A percentile compares a stretch with the other conserved stretches of the same genome.
Evolutionary conservation across 108 stramenopile genomes (phyloP).

Genomic region (Pelagomonas calceolata): DNA sequence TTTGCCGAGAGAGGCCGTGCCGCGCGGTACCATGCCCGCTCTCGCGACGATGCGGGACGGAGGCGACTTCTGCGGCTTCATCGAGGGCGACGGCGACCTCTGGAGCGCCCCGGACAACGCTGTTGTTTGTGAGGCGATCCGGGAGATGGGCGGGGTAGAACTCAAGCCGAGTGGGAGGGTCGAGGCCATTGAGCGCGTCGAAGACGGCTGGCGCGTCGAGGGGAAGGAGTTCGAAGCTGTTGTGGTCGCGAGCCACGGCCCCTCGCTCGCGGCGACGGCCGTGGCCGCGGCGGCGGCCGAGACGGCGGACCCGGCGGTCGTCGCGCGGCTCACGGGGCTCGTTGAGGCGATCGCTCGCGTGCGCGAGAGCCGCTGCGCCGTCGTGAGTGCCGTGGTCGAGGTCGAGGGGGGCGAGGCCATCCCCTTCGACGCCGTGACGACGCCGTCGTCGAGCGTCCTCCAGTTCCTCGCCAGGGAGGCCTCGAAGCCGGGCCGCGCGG

Average conservation of each 20-base stretch:
- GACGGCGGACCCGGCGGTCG: not conserved
- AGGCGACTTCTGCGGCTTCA: constrained; percentile 23
- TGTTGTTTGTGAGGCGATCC: constrained; percentile 18
- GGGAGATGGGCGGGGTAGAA: not conserved
- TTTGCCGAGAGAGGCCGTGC: constrained; percentile 11
- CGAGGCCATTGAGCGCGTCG: not conserved
- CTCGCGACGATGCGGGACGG: not conserved
- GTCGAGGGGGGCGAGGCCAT: no score
- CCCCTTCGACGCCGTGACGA: constrained; percentile 32
- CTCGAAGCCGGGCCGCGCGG: constrained; percentile 17
- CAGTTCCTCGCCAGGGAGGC: constrained; percentile 25
- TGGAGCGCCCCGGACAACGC: constrained; percentile 13
- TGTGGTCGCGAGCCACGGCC: not conserved
- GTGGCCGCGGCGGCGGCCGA: not conserved
- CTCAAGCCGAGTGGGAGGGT: no score
- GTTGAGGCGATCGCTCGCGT: not conserved
- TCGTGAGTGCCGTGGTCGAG: not conserved
- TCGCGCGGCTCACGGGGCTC: not conserved
- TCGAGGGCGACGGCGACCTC: constrained; percentile 2
- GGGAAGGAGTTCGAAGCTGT: not conserved
- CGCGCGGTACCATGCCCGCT: not conserved
- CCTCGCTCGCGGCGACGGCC: not conserved
- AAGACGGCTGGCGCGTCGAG: not conserved
- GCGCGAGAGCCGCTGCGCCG: not conserved
- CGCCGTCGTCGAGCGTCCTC: constrained; percentile 17